Conservation (phyloP, 441 rosid genomes). For the Adansonia madagascariensis region DNA sequence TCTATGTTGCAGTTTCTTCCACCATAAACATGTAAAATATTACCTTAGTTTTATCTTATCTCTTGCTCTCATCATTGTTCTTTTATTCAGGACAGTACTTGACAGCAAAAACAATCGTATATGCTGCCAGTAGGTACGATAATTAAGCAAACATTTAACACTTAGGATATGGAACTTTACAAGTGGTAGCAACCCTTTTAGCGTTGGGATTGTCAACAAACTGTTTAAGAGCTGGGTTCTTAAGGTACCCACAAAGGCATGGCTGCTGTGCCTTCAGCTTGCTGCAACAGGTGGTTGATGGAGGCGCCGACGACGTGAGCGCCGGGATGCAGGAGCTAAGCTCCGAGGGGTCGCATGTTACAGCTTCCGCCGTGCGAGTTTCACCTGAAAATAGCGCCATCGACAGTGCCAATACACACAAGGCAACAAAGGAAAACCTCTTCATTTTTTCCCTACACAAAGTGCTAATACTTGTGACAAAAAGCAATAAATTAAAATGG, state of each 20-base stretch:
- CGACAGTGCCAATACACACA: conserved; percentile 23
- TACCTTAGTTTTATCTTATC: background rate
- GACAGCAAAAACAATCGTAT: background rate
- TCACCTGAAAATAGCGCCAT: conserved; percentile 23
- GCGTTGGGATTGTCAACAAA: conserved; percentile 47
- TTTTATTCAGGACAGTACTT: background rate
- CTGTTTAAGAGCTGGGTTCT: conserved; percentile 40
- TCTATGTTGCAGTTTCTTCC: background rate
- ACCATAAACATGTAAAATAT: background rate
- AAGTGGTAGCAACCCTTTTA: conserved; percentile 37
- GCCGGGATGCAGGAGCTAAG: conserved; percentile 42
- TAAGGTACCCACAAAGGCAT: conserved; percentile 49
- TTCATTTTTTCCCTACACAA: background rate
- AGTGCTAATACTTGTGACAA: background rate
- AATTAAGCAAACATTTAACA: conserved; percentile 32
- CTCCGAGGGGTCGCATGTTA: conserved; percentile 38
- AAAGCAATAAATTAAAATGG: background rate
- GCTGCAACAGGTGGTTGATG: conserved; percentile 43
- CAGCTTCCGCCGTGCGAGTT: conserved; percentile 20
- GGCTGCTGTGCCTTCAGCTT: conserved; percentile 47
- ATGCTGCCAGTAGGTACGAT: background rate
- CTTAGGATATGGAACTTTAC: conserved; percentile 42
- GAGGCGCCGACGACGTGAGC: conserved; percentile 29
- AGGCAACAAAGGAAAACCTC: background rate
- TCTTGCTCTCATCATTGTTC: background rate